These are phyloP conservation scores for Mycena rebaudengoi DNA, from an alignment of 768 basidiomycete species.

Conservation along the genomic window DNA sequence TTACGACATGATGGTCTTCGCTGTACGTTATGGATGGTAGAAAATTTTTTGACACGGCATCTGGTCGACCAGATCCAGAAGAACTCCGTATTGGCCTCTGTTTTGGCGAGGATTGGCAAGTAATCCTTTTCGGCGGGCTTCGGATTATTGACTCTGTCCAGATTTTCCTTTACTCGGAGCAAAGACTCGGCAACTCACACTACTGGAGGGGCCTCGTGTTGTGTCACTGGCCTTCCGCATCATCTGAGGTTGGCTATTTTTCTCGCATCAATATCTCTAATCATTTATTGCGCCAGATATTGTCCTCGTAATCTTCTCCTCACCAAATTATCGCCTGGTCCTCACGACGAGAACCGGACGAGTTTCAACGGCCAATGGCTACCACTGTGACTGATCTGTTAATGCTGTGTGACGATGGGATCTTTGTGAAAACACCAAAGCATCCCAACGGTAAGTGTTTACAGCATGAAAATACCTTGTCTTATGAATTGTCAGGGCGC, in stretches of 20 bases:
- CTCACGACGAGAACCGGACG: not conserved
- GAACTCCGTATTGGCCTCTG: not conserved
- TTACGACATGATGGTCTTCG: slow-evolving; percentile 42
- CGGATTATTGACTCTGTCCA: not conserved
- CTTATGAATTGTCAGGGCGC: too few relatives aligned
- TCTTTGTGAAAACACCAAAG: slow-evolving; percentile 1
- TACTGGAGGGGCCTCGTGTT: not conserved
- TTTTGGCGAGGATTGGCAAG: slow-evolving; percentile 5
- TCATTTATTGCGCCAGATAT: not conserved
- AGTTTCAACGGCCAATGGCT: not conserved
- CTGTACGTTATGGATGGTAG: slow-evolving; percentile 32
- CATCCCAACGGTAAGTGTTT: not conserved
- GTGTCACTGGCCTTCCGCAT: not conserved
- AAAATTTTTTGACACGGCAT: not conserved
- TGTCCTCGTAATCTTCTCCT: not conserved
- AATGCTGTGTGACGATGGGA: not conserved
- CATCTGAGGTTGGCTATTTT: not conserved
- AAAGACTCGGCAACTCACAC: not conserved
- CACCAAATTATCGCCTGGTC: not conserved
- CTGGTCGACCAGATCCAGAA: not conserved
- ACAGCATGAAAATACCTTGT: not conserved
- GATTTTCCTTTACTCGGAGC: not conserved
- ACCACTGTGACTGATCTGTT: not conserved
- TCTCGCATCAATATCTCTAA: not conserved
- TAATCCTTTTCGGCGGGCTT: not conserved